phyloP scores from a whole-genome alignment of 176 grass and related monocot species.

The Carex scoparia region DNA sequence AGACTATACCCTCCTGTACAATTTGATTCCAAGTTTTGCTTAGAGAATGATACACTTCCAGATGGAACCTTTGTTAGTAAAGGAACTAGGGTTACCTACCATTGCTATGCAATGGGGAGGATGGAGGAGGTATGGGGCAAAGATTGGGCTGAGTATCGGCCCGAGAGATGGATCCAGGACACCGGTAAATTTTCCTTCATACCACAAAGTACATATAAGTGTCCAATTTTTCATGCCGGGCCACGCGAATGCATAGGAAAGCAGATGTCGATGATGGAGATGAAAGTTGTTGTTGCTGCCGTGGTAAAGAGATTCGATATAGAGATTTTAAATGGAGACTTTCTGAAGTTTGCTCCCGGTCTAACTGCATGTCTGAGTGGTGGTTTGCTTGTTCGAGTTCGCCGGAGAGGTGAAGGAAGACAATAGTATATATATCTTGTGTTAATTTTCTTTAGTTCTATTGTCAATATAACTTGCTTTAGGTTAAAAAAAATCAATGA shows the following conservation, averaged over 20 bases:
- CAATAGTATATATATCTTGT: neutral
- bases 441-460: neutral
- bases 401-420: constrained; percentile 2
- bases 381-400: constrained; percentile 51
- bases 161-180: constrained; percentile 54
- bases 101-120: constrained; percentile 77
- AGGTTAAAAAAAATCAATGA: neutral
- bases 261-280: constrained; percentile 60
- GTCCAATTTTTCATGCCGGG: constrained; percentile 67
- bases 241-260: constrained; percentile 68
- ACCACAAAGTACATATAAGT: constrained; percentile 47
- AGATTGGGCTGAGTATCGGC: constrained; percentile 61
- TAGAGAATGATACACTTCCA: constrained; percentile 61
- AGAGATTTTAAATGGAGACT: constrained; percentile 30
- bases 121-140: constrained; percentile 74
- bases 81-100: constrained; percentile 67
- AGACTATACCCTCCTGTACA: constrained; percentile 83
- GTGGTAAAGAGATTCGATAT: constrained; percentile 50
- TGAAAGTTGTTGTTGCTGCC: constrained; percentile 48
- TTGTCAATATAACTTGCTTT: neutral
- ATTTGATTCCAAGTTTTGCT: constrained; percentile 71
- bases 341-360: constrained; percentile 46
- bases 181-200: constrained; percentile 28
- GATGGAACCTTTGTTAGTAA: constrained; percentile 49
- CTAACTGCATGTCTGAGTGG: constrained; percentile 59